These are phyloP conservation scores for Fusarium sp. DNA, from an alignment of 2,329 filamentous ascomycete genomes.

Conservation along the genomic window DNA sequence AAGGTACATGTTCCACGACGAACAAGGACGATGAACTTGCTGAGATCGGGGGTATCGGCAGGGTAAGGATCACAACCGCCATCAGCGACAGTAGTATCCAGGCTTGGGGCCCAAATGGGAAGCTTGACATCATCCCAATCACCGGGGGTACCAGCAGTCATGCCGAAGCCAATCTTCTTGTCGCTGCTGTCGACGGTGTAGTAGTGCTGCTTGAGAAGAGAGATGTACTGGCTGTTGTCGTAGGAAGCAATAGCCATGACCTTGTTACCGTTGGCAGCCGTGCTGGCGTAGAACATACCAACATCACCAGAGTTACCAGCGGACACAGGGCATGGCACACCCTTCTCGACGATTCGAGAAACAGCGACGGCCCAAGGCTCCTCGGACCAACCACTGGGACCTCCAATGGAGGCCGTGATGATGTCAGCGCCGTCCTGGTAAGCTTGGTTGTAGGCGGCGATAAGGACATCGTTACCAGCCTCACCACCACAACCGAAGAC, in stretches of 20 bases:
- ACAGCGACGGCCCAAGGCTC: constrained; percentile 62
- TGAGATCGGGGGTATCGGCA: constrained; percentile 65
- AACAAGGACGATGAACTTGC: constrained; percentile 67
- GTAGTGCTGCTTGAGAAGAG: constrained; percentile 55
- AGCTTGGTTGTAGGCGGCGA: constrained; percentile 68
- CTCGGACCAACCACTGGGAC: constrained; percentile 62
- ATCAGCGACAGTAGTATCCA: constrained; percentile 59
- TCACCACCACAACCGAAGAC: constrained; percentile 66
- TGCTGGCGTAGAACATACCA: constrained; percentile 62
- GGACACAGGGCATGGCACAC: constrained; percentile 64
- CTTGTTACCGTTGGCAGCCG: constrained; percentile 60
- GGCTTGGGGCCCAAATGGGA: constrained; percentile 61
- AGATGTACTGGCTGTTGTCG: constrained; percentile 59
- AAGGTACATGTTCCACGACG: constrained; percentile 69
- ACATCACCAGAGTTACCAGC: constrained; percentile 61
- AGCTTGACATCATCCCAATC: constrained; percentile 59
- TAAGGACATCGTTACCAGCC: constrained; percentile 65
- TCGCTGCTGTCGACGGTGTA: constrained; percentile 54
- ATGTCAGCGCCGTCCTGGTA: constrained; percentile 68
- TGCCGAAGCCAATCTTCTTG: constrained; percentile 49
- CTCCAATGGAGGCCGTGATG: constrained; percentile 66
- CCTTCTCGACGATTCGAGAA: constrained; percentile 63
- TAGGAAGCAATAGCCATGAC: constrained; percentile 63
- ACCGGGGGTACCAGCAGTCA: constrained; percentile 56
- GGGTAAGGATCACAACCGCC: constrained; percentile 66